Evolutionary conservation across 169 alveolate species (phyloP).

Genomic region (Perkinsus marinus): DNA sequence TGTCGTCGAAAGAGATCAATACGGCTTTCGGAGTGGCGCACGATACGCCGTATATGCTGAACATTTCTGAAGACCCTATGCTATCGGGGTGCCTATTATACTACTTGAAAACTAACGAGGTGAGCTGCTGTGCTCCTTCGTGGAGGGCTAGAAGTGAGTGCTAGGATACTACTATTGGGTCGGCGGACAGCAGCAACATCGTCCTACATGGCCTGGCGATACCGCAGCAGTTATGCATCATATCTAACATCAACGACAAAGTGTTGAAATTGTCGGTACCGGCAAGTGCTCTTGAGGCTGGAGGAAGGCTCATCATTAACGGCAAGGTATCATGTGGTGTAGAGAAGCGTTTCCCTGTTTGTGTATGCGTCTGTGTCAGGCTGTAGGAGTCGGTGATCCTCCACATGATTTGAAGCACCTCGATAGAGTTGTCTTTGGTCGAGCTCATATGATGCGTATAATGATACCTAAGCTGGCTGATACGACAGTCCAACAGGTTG

Average conservation of each 20-base stretch:
- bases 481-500: not conserved
- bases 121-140: not conserved
- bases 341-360: too few relatives aligned
- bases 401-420: not conserved
- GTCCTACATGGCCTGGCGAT: not conserved
- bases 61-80: slow-evolving; percentile 3
- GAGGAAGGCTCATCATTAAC: not conserved
- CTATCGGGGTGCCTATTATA: slow-evolving; percentile 9
- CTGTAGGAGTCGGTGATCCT: not conserved
- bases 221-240: not conserved
- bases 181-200: not conserved
- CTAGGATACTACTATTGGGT: slow-evolving; percentile 5
- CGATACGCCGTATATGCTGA: not conserved
- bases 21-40: not conserved
- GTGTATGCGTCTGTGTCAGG: not conserved
- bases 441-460: not conserved
- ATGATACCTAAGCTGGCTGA: not conserved
- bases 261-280: not conserved
- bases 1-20: not conserved
- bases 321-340: not conserved
- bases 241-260: not conserved
- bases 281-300: not conserved
- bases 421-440: slow-evolving; percentile 1
- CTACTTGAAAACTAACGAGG: not conserved
- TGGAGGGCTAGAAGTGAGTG: not conserved